These are phyloP conservation scores for Carex parvula DNA, from an alignment of 176 grass and related monocot species.

Conservation along the genomic window DNA sequence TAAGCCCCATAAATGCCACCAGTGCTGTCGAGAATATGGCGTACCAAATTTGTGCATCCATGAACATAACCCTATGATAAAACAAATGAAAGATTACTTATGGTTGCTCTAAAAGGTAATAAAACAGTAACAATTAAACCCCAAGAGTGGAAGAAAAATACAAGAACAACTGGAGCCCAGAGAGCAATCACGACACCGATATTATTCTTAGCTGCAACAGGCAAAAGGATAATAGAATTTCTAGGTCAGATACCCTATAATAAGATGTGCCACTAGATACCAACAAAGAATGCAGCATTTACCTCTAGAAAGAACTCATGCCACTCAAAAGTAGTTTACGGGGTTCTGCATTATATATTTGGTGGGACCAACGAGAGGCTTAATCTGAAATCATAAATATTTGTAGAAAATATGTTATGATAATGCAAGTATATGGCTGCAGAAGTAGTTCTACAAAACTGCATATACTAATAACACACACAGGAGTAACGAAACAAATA, in stretches of 20 bases:
- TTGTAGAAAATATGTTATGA: slow-evolving; percentile 14
- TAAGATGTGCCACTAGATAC: slow-evolving; percentile 14
- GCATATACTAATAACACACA: not conserved
- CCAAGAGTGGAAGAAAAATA: slow-evolving; percentile 33
- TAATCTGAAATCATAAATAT: slow-evolving; percentile 53
- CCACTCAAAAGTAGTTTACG: slow-evolving; percentile 66
- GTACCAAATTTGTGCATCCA: slow-evolving; percentile 99
- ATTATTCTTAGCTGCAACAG: slow-evolving; percentile 80
- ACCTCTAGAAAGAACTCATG: slow-evolving; percentile 95
- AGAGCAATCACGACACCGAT: slow-evolving; percentile 80
- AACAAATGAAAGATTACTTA: slow-evolving; percentile 31
- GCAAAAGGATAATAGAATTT: slow-evolving; percentile 33
- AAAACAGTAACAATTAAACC: not conserved
- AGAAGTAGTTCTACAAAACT: not conserved
- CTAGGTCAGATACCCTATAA: slow-evolving; percentile 17
- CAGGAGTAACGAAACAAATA: slow-evolving; percentile 22
- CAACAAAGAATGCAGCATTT: not conserved
- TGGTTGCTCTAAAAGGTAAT: not conserved
- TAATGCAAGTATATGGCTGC: slow-evolving; percentile 10
- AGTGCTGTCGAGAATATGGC: slow-evolving; percentile 87
- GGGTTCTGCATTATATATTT: slow-evolving; percentile 74
- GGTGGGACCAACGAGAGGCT: slow-evolving; percentile 81
- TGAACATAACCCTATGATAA: slow-evolving; percentile 85
- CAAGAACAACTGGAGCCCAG: slow-evolving; percentile 95
- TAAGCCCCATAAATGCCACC: slow-evolving; percentile 97